Percentiles rank a stretch among this genome's conserved stretches.
Conservation (phyloP, 2,329 filamentous ascomycete genomes). For the Colletotrichum siamense region DNA sequence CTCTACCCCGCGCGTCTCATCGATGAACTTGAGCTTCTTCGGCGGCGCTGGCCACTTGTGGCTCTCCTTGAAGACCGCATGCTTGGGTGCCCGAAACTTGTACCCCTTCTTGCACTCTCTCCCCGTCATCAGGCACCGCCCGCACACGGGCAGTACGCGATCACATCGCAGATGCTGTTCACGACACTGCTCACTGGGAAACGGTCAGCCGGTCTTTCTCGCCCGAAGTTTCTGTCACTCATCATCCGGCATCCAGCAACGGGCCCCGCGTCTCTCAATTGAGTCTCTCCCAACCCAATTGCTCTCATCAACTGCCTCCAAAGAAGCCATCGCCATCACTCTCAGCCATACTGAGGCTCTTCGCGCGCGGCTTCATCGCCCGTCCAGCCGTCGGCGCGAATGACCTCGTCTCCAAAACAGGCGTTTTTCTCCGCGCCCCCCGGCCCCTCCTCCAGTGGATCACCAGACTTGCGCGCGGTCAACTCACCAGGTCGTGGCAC, state of each 20-base stretch:
- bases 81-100: conserved; percentile 22
- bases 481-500: conserved; percentile 25
- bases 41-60: conserved; percentile 19
- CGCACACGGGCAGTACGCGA: conserved; percentile 20
- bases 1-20: conserved; percentile 16
- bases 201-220: not conserved
- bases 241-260: not conserved
- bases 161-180: conserved; percentile 53
- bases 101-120: conserved; percentile 23
- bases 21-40: conserved; percentile 19
- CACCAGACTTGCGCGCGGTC: not conserved
- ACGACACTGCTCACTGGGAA: conserved; percentile 48
- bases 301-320: not conserved
- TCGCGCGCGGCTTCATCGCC: not conserved
- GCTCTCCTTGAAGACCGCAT: conserved; percentile 18
- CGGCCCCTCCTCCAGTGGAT: conserved; percentile 5
- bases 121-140: conserved; percentile 20
- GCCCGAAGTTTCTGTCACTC: not conserved
- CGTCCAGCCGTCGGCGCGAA: not conserved
- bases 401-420: conserved; percentile 15
- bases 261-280: not conserved
- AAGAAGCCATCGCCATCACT: not conserved
- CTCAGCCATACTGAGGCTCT: not conserved
- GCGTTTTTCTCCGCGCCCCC: conserved; percentile 17
- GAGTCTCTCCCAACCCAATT: not conserved